Percentiles rank a stretch among this genome's conserved stretches.
These are phyloP conservation scores for Colletotrichum sp. DNA, from an alignment of 2,329 filamentous ascomycete species.

Conservation along the genomic window DNA sequence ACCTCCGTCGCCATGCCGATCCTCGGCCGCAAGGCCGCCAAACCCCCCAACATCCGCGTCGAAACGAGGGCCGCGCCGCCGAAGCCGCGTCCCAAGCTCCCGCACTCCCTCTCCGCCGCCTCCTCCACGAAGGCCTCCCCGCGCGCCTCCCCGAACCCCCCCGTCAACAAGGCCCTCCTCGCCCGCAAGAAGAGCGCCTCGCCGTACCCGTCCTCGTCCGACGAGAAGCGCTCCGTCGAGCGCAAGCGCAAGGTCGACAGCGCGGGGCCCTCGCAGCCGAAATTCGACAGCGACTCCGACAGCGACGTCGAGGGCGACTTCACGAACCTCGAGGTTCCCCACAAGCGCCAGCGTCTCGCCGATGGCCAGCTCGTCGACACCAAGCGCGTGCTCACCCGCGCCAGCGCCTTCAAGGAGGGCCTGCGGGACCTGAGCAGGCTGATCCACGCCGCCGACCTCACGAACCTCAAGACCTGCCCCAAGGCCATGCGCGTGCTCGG, in stretches of 20 bases:
- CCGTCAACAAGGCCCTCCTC: constrained; percentile 24
- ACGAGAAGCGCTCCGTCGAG: constrained; percentile 15
- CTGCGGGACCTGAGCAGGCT: constrained; percentile 39
- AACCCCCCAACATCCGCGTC: constrained; percentile 55
- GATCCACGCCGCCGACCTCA: constrained; percentile 61
- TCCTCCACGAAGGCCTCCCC: constrained; percentile 38
- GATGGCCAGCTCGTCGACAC: constrained; percentile 49
- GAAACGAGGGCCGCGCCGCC: constrained; percentile 53
- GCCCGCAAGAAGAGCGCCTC: constrained; percentile 45
- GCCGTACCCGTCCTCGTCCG: constrained; percentile 41
- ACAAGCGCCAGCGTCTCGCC: constrained; percentile 51
- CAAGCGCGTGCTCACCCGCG: constrained; percentile 51
- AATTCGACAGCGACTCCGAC: constrained; percentile 57
- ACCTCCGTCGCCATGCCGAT: constrained; percentile 31
- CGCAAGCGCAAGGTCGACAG: constrained; percentile 22
- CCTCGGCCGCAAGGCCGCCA: constrained; percentile 51
- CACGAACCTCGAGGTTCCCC: constrained; percentile 42
- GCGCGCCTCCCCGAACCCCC: constrained; percentile 46
- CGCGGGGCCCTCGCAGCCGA: constrained; percentile 25
- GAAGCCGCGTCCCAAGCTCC: constrained; percentile 41
- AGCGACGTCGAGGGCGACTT: constrained; percentile 47
- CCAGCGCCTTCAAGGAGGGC: constrained; percentile 41
- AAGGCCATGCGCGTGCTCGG: constrained; percentile 17
- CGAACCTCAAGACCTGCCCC: constrained; percentile 13
- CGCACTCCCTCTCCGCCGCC: constrained; percentile 32